phyloP scores from a whole-genome alignment of 345 rosid species.

The Syzygium jambos region DNA sequence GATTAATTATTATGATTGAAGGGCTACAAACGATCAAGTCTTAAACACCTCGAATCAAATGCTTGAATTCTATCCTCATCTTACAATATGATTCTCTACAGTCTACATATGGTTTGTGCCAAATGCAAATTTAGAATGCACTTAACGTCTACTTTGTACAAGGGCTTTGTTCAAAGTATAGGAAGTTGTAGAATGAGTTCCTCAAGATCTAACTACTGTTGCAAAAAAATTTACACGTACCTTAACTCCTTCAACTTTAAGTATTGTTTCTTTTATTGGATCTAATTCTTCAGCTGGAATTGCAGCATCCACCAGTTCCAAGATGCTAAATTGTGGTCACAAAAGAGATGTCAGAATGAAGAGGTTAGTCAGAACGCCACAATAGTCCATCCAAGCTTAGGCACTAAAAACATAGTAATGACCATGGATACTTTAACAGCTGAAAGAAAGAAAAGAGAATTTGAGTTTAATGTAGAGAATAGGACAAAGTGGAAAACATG shows the following conservation, averaged over 20 bases:
- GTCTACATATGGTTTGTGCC: neutral
- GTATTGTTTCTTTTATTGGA: slow-evolving; percentile 59
- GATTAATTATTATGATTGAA: neutral
- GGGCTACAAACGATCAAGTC: neutral
- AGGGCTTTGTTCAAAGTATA: neutral
- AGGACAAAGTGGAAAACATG: neutral
- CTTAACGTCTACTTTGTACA: neutral
- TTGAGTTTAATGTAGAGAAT: neutral
- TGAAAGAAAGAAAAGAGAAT: neutral
- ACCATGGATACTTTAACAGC: neutral
- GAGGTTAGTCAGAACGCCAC: neutral
- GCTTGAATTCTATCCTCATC: neutral
- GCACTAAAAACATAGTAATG: neutral
- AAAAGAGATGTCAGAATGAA: slow-evolving; percentile 11
- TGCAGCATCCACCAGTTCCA: slow-evolving; percentile 98
- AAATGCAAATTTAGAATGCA: neutral
- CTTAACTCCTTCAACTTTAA: slow-evolving; percentile 78
- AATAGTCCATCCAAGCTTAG: neutral
- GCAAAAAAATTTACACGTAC: slow-evolving; percentile 19
- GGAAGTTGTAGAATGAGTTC: neutral
- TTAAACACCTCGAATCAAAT: neutral
- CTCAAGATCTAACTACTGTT: neutral
- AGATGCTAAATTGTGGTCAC: slow-evolving; percentile 28
- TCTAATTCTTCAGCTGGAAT: slow-evolving; percentile 62
- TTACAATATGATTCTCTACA: neutral